These are phyloP conservation scores for Phanerochaete carnosa DNA, from an alignment of 768 basidiomycete species.

Conservation along the genomic window DNA sequence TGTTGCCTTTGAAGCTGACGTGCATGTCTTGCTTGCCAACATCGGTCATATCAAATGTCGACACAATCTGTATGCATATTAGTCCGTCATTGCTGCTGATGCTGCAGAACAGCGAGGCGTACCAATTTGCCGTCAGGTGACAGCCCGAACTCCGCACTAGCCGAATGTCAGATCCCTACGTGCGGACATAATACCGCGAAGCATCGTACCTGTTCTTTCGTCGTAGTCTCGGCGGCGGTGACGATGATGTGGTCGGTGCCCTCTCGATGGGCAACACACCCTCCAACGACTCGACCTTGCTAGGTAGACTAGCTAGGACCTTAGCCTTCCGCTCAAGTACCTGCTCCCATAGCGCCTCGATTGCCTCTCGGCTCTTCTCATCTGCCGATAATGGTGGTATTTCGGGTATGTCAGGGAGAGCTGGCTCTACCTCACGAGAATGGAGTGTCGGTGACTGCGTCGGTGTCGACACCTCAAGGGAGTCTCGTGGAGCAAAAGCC, in stretches of 20 bases:
- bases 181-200: not conserved
- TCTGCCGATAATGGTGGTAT: not conserved
- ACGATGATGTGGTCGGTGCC: not conserved
- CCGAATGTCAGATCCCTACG: not conserved
- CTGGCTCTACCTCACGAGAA: not conserved
- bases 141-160: conserved; percentile 18
- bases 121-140: conserved; percentile 7
- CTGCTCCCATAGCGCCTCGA: conserved; percentile 65
- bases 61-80: conserved; percentile 42
- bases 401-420: not conserved
- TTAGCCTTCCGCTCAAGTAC: conserved; percentile 63
- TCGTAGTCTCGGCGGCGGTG: not conserved
- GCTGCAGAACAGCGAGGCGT: not conserved
- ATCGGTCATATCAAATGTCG: conserved; percentile 67
- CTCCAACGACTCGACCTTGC: conserved; percentile 71
- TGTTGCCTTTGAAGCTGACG: conserved; percentile 63
- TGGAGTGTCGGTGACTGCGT: conserved; percentile 2
- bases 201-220: conserved; percentile 6
- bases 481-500: conserved; percentile 17
- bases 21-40: conserved; percentile 73
- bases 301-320: conserved; percentile 63
- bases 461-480: not conserved
- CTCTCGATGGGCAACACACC: conserved; percentile 17
- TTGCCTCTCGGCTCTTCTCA: conserved; percentile 26
- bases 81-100: not conserved